Base-by-base conservation (phyloP, 768 basidiomycete species). In the Russula emetica region DNA sequence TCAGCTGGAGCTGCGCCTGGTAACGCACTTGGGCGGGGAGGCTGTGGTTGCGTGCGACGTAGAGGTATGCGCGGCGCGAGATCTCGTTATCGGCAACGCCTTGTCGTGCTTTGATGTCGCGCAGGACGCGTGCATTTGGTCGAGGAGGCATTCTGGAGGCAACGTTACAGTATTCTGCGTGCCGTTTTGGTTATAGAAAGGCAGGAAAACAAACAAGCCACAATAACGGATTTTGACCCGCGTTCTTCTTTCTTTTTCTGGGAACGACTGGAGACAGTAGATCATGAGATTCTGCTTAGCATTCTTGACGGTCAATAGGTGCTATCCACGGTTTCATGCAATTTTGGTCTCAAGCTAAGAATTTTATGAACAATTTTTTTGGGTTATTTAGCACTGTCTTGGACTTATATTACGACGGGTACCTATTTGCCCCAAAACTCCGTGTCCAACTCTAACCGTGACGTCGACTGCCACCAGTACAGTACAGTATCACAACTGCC, bases 1-100 rank as follows among this genome's bases (percentile, higher is more conserved):
- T 96, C 55, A 97, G 80, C 71, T 97, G 94, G 65, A 98, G 77
- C 74, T 97, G 94, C 18, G 96, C 96, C 69, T 94, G 91, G 74
- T 94, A 91, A 60, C 96, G 90, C 53, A 98, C 83, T 72, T 91
- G 87, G 2, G 92, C 80, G 18, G 94, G 87, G n/a, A 98, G 77
- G 2, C 87, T 84, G 72, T 91, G 86, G 76, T 98, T 98, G 64
- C 96, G 84, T 26, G 95, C 94, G 69, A 98, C 90, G 75, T 86
- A 94, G 55, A 98, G 85, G 75, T 96, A 95, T 0, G 96, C 95
- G 51, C 92, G 82, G 22, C 96, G 86, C 32, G 86, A 79, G 53
- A 96, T 79, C 74, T 98, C 96, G 72, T 87, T 86, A 51, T 82
- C 82, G 63, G 78, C 77, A 63, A 92, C 88, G 63, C 85, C 84